A percentile compares a stretch with the other conserved stretches of the same genome.
Conservation (phyloP, 1,284 basidiomycete genomes). For the Cryptococcus sp. region DNA sequence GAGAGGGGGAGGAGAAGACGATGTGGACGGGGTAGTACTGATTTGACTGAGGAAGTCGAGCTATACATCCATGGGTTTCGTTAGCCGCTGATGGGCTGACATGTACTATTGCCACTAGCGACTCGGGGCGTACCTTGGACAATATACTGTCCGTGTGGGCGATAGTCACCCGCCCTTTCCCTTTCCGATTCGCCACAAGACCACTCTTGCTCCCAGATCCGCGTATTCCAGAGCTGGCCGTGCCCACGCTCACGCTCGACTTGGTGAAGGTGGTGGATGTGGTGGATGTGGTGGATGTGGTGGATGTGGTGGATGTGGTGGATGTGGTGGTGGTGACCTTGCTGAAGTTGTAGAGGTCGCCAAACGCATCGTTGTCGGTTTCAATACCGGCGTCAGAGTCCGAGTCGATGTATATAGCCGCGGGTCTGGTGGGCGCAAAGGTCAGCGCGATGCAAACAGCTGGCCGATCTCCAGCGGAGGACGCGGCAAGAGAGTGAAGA, state of each 20-base stretch:
- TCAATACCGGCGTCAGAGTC: constrained; percentile 9
- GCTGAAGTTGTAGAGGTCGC: background rate
- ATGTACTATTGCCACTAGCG: too few species aligned
- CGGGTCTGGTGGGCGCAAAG: background rate
- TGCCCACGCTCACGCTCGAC: too few species aligned
- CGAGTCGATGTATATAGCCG: constrained; percentile 11
- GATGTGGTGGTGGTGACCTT: background rate
- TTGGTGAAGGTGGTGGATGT: background rate
- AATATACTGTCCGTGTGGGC: constrained; percentile 4
- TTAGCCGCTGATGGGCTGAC: too few species aligned
- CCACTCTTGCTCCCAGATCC: background rate
- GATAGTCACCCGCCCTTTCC: constrained; percentile 8
- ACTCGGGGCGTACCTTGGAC: background rate
- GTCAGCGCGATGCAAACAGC: too few species aligned
- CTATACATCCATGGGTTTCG: too few species aligned
- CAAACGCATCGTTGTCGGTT: constrained; percentile 1
- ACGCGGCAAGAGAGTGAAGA: background rate
- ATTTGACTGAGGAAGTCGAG: too few species aligned
- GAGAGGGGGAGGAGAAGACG: too few species aligned
- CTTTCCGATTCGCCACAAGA: constrained; percentile 1
- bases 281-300: background rate
- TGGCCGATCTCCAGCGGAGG: too few species aligned
- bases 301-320: background rate
- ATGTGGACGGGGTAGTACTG: too few species aligned
- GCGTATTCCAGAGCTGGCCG: too few species aligned